Evolutionary conservation across 257 asterid genomes (phyloP).

Genomic region (Plectranthus barbatus): DNA sequence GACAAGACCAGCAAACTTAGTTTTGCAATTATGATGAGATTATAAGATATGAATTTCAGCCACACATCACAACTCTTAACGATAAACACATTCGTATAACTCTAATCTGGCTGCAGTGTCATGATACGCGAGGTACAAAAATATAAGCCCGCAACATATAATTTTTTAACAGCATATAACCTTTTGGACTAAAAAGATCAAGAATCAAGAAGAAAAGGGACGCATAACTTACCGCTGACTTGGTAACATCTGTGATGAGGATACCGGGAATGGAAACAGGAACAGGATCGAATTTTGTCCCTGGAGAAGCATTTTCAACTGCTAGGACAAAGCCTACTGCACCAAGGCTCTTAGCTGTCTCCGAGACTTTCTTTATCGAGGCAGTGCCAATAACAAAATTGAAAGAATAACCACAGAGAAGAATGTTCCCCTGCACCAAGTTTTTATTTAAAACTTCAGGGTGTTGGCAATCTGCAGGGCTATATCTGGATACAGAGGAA

Average conservation of each 20-base stretch:
- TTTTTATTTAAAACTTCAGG: constrained; percentile 85
- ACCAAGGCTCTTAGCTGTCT: constrained; percentile 84
- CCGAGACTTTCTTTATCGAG: constrained; percentile 68
- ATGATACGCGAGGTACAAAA: too few species aligned
- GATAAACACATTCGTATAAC: not conserved
- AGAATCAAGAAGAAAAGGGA: constrained; percentile 4
- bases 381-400: constrained; percentile 86
- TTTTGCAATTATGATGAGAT: not conserved
- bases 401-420: constrained; percentile 95
- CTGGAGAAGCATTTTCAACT: constrained; percentile 90
- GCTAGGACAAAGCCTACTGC: constrained; percentile 96
- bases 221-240: constrained; percentile 54
- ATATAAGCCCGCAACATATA: too few species aligned
- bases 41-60: not conserved
- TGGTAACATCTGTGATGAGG: constrained; percentile 61
- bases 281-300: constrained; percentile 87
- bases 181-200: not conserved
- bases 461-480: constrained; percentile 86
- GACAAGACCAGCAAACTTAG: not conserved
- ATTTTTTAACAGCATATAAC: not conserved
- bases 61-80: not conserved
- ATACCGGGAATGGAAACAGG: constrained; percentile 87
- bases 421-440: constrained; percentile 83
- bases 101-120: not conserved
- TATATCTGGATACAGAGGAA: constrained; percentile 53